phyloP scores from a whole-genome alignment of 108 stramenopile species.

The Nitzschia sp. region DNA sequence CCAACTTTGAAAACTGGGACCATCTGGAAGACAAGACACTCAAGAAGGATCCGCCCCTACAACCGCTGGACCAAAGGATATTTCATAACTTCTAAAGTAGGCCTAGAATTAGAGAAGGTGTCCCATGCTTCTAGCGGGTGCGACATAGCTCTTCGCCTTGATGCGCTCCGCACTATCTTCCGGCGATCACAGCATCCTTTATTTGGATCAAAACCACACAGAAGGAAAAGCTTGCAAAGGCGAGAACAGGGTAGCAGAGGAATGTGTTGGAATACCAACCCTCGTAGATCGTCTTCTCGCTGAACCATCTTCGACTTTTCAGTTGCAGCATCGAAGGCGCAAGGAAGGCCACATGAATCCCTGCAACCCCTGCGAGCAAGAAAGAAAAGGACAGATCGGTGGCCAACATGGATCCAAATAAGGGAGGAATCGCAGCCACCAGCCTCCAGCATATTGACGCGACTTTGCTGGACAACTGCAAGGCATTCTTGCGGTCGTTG shows the following conservation, averaged over 20 bases:
- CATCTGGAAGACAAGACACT: conserved; percentile 50
- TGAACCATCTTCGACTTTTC: background rate
- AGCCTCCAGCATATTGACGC: conserved; percentile 36
- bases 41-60: conserved; percentile 31
- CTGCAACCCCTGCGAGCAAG: conserved; percentile 48
- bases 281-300: conserved; percentile 9
- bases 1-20: conserved; percentile 55
- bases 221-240: conserved; percentile 29
- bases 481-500: conserved; percentile 12
- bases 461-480: conserved; percentile 4
- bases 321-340: conserved; percentile 48
- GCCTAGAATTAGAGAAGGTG: background rate
- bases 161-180: background rate
- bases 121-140: too few species aligned
- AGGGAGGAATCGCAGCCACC: conserved; percentile 52
- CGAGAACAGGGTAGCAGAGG: conserved; percentile 16
- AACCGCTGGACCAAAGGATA: conserved; percentile 32
- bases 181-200: conserved; percentile 7
- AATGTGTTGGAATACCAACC: conserved; percentile 25
- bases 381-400: conserved; percentile 41
- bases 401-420: conserved; percentile 33
- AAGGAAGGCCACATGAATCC: conserved; percentile 54
- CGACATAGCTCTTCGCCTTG: too few species aligned
- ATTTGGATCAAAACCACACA: conserved; percentile 27
- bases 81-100: conserved; percentile 25